These are phyloP conservation scores for Candida nanaspora DNA, from an alignment of 805 yeast species.

Conservation along the genomic window DNA sequence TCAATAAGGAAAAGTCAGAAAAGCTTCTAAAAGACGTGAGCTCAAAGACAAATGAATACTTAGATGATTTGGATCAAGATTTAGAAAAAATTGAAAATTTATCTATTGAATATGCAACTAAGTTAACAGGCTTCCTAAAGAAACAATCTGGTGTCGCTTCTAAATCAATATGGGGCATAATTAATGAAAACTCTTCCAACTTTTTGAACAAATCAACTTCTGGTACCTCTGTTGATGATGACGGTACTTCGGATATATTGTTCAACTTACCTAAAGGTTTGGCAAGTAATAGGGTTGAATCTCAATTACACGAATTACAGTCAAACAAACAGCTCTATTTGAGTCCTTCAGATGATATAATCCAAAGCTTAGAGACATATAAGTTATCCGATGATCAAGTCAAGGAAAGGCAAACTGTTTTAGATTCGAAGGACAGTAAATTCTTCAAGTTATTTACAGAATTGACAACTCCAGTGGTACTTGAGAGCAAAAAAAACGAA, in stretches of 20 bases:
- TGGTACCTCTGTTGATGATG: too few species aligned
- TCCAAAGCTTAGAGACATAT: conserved; percentile 28
- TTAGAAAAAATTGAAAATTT: conserved; percentile 66
- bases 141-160: conserved; percentile 10
- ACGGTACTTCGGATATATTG: conserved; percentile 32
- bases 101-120: conserved; percentile 54
- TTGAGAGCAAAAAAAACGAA: too few species aligned
- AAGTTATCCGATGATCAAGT: conserved; percentile 40
- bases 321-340: conserved; percentile 40
- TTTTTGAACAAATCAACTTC: too few species aligned
- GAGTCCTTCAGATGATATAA: conserved; percentile 20
- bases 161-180: conserved; percentile 27
- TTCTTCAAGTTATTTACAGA: conserved; percentile 48
- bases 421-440: conserved; percentile 42
- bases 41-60: conserved; percentile 48
- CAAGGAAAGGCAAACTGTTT: conserved; percentile 33
- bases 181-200: conserved; percentile 1
- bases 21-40: conserved; percentile 20
- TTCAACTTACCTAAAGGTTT: conserved; percentile 36
- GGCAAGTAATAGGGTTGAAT: conserved; percentile 52
- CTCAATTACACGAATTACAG: conserved; percentile 51
- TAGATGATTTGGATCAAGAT: conserved; percentile 68
- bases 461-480: conserved; percentile 66
- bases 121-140: conserved; percentile 48
- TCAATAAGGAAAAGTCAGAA: conserved; percentile 14